Base-by-base conservation (phyloP, 2,329 filamentous ascomycete species). In the Trichoderma asperellum region DNA sequence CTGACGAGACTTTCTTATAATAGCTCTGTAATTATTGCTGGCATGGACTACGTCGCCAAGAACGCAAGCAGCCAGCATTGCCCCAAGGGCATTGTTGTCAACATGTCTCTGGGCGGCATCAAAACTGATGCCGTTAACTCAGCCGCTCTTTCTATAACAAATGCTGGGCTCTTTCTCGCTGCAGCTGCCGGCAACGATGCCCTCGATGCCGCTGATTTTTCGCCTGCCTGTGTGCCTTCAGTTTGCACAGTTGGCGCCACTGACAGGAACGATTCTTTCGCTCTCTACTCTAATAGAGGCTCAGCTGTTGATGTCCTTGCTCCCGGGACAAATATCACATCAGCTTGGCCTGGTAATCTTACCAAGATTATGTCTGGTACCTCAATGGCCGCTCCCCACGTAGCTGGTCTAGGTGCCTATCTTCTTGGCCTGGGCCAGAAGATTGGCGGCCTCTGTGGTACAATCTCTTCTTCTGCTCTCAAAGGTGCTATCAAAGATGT, bases 381-480 rank as follows among this genome's bases (percentile, higher is more conserved):
- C 12, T 88, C 84, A n/a, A 90, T 90, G 88, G 87, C 88, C 4
- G 79, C 83, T 4, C 89, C 89, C 1, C 88, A 90, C 75, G 81
- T 91, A 70, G 82, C 85, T 37, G 89, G 89, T 32, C 80, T 91
- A 29, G 86, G 71, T 49, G 77, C 81, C 14, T 83, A 83, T 72
- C 76, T 84, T 32, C 76, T 87, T 63, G 79, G 79, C n/a, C 77
- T 85, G 14, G 80, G 73, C 59, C 72, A 73, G 63, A 80, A 79
- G 60, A 84, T 86, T 27, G 75, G 81, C 64, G 83, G 80, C 12
- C 82, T 89, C 27, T 83, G 82, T 74, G 60, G 76, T 66, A 82
- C 83, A 73, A 82, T 89, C 72, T 75, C 79, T 72, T 74, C 76
- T 61, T 79, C 84, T 37, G 78, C 81, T 47, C 79, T 79, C 69